A percentile compares a stretch with the other conserved stretches of the same genome.
These are phyloP conservation scores for Aspergillus sp. DNA, from an alignment of 2,329 filamentous ascomycete species.

Conservation along the genomic window DNA sequence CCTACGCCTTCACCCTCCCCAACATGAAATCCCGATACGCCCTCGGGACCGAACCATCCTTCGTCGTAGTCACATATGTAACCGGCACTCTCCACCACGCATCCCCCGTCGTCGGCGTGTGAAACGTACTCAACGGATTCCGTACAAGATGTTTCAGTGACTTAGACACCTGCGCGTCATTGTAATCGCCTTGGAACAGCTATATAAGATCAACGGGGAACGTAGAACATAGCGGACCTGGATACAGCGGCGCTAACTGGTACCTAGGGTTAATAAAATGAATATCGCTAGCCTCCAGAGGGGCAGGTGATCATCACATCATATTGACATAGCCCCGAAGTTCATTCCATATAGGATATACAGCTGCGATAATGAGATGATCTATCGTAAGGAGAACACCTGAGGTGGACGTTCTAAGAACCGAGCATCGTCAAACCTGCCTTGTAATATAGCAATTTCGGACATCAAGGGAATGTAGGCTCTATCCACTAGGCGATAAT, in stretches of 20 bases:
- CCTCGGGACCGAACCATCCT: conserved; percentile 14
- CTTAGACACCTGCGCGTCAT: background rate
- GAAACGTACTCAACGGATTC: background rate
- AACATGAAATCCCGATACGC: conserved; percentile 23
- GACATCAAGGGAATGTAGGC: too few relatives aligned
- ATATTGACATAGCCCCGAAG: too few relatives aligned
- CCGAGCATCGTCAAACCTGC: too few relatives aligned
- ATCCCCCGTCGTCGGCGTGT: background rate
- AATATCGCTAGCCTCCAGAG: too few relatives aligned
- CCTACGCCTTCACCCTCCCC: conserved; percentile 7
- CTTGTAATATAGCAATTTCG: rapidly evolving
- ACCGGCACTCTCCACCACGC: conserved; percentile 16
- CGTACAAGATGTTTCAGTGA: background rate
- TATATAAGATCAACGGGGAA: conserved; percentile 3
- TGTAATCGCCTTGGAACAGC: background rate
- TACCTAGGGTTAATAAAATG: too few relatives aligned
- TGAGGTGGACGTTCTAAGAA: too few relatives aligned
- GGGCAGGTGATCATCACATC: too few relatives aligned
- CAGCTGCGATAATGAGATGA: too few relatives aligned
- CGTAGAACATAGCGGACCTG: background rate
- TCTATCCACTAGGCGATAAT: too few relatives aligned
- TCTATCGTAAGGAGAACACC: too few relatives aligned
- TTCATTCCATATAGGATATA: too few relatives aligned
- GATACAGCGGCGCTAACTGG: too few relatives aligned
- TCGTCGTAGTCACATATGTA: conserved; percentile 18